Conservation (phyloP, 306 rosid genomes). For the Quercus cerris region DNA sequence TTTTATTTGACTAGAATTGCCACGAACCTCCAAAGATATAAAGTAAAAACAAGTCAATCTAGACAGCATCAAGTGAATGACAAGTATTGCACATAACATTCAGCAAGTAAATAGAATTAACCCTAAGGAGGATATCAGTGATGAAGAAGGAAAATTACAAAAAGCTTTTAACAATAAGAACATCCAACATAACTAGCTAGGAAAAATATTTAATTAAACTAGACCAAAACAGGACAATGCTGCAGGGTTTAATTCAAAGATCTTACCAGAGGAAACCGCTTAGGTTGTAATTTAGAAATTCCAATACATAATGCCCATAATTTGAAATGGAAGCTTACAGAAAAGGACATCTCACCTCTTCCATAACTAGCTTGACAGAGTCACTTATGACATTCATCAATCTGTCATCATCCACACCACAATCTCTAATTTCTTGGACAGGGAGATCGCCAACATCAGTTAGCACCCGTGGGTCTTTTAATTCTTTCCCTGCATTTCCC, state of each 20-base stretch:
- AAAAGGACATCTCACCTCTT: conserved; percentile 53
- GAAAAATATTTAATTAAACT: not conserved
- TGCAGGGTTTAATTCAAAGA: not conserved
- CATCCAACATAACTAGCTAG: not conserved
- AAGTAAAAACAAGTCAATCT: not conserved
- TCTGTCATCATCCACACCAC: conserved; percentile 77
- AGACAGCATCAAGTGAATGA: not conserved
- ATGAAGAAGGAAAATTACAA: not conserved
- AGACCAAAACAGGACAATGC: not conserved
- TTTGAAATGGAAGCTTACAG: conserved; percentile 5
- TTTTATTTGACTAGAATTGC: not conserved
- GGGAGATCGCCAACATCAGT: conserved; percentile 97
- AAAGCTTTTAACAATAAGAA: not conserved
- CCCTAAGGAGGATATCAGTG: not conserved
- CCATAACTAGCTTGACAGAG: conserved; percentile 93
- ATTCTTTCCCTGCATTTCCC: conserved; percentile 63
- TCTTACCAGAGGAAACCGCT: not conserved
- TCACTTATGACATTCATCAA: conserved; percentile 90
- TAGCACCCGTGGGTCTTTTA: conserved; percentile 76
- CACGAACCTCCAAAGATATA: not conserved
- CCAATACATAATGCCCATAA: not conserved
- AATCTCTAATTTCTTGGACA: conserved; percentile 93
- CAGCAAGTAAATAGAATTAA: not conserved
- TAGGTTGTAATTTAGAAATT: not conserved
- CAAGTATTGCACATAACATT: not conserved